Conservation (phyloP, 2,329 filamentous ascomycete species). For the Hyphodiscus sp. region DNA sequence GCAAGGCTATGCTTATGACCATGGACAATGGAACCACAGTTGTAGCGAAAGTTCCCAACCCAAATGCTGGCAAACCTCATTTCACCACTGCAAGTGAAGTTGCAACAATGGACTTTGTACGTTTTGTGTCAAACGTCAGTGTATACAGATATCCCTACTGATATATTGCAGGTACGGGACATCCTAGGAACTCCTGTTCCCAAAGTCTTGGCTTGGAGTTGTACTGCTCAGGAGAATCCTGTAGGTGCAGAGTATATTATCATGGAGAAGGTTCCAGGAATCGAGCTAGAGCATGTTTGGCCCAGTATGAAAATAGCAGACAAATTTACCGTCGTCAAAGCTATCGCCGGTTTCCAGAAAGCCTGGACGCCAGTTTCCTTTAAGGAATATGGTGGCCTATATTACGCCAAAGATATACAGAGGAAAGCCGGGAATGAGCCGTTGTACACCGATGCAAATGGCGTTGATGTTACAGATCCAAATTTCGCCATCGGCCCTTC, state of each 20-base stretch:
- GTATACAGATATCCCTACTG: neutral
- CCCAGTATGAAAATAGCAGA: constrained; percentile 20
- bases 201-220: constrained; percentile 36
- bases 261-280: constrained; percentile 31
- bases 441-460: constrained; percentile 2
- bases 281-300: constrained; percentile 24
- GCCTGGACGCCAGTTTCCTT: constrained; percentile 31
- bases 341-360: constrained; percentile 29
- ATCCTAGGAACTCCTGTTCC: constrained; percentile 34
- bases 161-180: constrained; percentile 10
- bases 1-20: constrained; percentile 30
- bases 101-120: constrained; percentile 18
- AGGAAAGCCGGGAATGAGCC: neutral
- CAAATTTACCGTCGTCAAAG: constrained; percentile 28
- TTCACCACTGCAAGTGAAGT: constrained; percentile 17
- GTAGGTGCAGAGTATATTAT: constrained; percentile 34
- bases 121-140: neutral
- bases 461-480: neutral
- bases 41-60: constrained; percentile 17
- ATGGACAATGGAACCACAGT: constrained; percentile 22
- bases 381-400: constrained; percentile 12
- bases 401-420: too few species aligned
- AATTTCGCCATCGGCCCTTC: constrained; percentile 1
- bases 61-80: constrained; percentile 12
- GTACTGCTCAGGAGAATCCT: constrained; percentile 26